phyloP scores from a whole-genome alignment of 805 yeast species.

The Kuraishia cidri region DNA sequence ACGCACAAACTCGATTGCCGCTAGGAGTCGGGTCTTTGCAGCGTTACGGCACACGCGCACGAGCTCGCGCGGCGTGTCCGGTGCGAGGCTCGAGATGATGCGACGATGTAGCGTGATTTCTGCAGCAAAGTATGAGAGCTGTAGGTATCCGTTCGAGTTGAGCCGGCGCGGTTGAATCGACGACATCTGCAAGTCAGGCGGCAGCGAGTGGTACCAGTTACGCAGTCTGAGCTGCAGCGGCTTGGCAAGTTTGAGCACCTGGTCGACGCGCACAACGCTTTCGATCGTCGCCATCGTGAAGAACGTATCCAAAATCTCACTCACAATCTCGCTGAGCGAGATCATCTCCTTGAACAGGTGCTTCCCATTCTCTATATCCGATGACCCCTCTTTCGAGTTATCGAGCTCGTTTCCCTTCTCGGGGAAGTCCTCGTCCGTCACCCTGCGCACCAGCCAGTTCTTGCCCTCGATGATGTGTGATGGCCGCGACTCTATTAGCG shows the following conservation, averaged over 20 bases:
- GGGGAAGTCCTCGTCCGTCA: conserved; percentile 73
- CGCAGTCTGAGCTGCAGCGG: conserved; percentile 67
- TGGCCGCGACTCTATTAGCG: conserved; percentile 76
- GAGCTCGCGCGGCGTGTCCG: conserved; percentile 41
- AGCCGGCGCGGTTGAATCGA: conserved; percentile 50
- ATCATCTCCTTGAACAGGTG: conserved; percentile 60
- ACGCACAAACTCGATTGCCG: conserved; percentile 73
- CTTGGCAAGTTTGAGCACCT: conserved; percentile 68
- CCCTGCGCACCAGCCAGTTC: conserved; percentile 72
- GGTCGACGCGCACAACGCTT: conserved; percentile 49
- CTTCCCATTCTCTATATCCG: conserved; percentile 66
- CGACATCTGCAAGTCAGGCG: conserved; percentile 54
- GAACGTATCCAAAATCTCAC: conserved; percentile 64
- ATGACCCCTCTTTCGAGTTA: conserved; percentile 42
- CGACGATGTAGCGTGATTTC: conserved; percentile 82
- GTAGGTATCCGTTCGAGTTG: conserved; percentile 71
- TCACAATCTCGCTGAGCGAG: conserved; percentile 54
- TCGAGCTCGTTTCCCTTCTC: conserved; percentile 40
- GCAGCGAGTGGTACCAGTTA: conserved; percentile 72
- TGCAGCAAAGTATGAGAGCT: conserved; percentile 80
- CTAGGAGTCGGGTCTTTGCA: conserved; percentile 72
- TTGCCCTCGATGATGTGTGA: conserved; percentile 64
- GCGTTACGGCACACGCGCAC: conserved; percentile 72
- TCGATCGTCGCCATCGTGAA: conserved; percentile 63
- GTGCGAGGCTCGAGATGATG: conserved; percentile 48